Evolutionary conservation across 129 eudicot genomes (phyloP).

Genomic region (Dittrichia graveolens): DNA sequence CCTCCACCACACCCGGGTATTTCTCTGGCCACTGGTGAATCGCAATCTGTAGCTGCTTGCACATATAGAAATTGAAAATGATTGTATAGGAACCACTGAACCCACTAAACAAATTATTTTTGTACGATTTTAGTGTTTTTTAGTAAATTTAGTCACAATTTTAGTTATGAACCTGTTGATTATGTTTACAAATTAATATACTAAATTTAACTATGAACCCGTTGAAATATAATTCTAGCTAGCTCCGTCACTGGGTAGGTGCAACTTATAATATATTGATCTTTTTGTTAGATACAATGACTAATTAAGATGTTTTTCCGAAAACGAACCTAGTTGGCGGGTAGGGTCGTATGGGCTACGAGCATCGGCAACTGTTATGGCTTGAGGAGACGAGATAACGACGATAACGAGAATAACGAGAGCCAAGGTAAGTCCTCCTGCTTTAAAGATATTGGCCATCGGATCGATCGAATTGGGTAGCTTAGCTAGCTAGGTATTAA

Average conservation of each 20-base stretch:
- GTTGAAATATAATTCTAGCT: too few species aligned
- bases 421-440: conserved; percentile 22
- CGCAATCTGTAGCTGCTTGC: conserved; percentile 25
- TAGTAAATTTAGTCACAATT: too few species aligned
- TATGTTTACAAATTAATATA: too few species aligned
- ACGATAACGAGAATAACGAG: conserved; percentile 20
- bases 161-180: too few species aligned
- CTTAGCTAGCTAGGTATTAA: neutral
- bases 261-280: neutral
- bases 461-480: too few species aligned
- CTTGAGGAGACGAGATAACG: neutral
- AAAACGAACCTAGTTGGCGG: conserved; percentile 36
- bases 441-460: conserved; percentile 20
- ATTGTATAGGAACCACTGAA: too few species aligned
- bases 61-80: neutral
- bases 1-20: conserved; percentile 14
- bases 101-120: too few species aligned
- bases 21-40: conserved; percentile 23
- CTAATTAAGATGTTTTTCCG: neutral
- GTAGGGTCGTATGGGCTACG: conserved; percentile 27
- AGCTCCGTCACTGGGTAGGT: too few species aligned
- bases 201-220: neutral
- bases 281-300: neutral
- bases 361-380: conserved; percentile 14
- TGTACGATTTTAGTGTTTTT: too few species aligned